Conservation (phyloP, 1,284 basidiomycete species). For the Gymnopus androsaceus region DNA sequence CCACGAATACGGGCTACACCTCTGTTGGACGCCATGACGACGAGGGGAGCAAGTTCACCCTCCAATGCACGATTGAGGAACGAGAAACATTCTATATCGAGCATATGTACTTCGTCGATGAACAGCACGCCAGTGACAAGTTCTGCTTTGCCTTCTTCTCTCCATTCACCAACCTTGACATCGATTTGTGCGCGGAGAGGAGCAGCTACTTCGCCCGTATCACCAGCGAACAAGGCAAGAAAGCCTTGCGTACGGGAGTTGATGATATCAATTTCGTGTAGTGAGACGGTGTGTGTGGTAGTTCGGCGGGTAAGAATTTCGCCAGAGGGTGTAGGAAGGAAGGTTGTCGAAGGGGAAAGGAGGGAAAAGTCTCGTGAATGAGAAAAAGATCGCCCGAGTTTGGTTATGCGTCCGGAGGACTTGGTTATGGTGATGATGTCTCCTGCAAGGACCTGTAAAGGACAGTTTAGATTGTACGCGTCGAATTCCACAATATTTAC, state of each 20-base stretch:
- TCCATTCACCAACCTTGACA: constrained; percentile 95
- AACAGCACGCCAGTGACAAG: constrained; percentile 95
- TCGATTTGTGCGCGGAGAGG: constrained; percentile 97
- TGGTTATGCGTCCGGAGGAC: constrained; percentile 94
- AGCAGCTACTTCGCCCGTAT: constrained; percentile 98
- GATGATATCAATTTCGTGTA: constrained; percentile 99
- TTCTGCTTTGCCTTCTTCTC: constrained; percentile 98
- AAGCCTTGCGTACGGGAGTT: constrained; percentile 96
- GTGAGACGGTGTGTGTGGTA: constrained; percentile 94
- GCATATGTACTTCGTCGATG: constrained; percentile 98
- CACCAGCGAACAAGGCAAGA: constrained; percentile 79
- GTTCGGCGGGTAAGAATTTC: constrained; percentile 98
- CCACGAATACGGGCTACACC: constrained; percentile 95
- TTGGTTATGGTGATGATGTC: constrained; percentile 98
- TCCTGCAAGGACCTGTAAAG: constrained; percentile 76
- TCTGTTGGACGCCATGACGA: constrained; percentile 98
- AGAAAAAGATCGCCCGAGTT: constrained; percentile 94
- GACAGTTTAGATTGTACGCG: neutral
- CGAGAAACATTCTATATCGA: constrained; percentile 99
- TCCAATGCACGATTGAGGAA: constrained; percentile 97
- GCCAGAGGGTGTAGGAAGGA: constrained; percentile 5
- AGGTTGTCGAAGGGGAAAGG: constrained; percentile 2
- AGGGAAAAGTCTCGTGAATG: constrained; percentile 80
- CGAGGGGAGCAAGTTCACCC: constrained; percentile 89
- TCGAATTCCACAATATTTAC: neutral